A percentile compares a stretch with the other conserved stretches of the same genome.
Evolutionary conservation across 768 basidiomycete species (phyloP).

Genomic region (Suillus fuscotomentosus): DNA sequence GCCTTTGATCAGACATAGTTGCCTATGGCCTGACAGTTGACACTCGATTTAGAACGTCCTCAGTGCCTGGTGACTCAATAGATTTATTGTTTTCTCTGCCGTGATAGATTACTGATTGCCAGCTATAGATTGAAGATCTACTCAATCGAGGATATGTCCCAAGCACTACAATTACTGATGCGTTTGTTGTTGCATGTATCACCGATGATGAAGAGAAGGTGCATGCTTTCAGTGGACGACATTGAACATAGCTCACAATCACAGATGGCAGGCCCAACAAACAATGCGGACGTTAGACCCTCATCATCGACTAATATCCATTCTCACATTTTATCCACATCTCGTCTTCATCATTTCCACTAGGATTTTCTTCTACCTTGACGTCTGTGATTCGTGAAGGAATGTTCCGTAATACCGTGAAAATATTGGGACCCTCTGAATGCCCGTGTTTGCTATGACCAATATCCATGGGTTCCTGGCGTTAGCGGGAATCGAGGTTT

Average conservation of each 20-base stretch:
- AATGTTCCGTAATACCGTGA: neutral
- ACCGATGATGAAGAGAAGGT: neutral
- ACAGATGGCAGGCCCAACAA: neutral
- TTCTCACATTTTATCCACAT: neutral
- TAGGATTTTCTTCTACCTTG: neutral
- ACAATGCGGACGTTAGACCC: neutral
- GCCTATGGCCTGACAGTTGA: neutral
- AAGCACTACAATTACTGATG: neutral
- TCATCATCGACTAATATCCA: neutral
- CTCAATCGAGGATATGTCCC: neutral
- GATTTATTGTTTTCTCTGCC: neutral
- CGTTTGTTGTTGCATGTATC: neutral
- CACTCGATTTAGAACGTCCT: neutral
- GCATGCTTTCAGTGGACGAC: neutral
- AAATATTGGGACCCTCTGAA: neutral
- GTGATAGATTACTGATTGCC: neutral
- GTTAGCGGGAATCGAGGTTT: neutral
- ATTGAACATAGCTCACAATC: neutral
- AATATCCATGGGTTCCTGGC: neutral
- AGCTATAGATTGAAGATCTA: neutral
- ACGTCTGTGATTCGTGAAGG: neutral
- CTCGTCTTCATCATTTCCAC: neutral
- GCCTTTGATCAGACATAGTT: neutral
- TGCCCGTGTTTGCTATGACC: neutral
- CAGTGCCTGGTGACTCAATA: neutral